These are phyloP conservation scores for Dendrobium officinale DNA, from an alignment of 106 monocot species.

Conservation along the genomic window DNA sequence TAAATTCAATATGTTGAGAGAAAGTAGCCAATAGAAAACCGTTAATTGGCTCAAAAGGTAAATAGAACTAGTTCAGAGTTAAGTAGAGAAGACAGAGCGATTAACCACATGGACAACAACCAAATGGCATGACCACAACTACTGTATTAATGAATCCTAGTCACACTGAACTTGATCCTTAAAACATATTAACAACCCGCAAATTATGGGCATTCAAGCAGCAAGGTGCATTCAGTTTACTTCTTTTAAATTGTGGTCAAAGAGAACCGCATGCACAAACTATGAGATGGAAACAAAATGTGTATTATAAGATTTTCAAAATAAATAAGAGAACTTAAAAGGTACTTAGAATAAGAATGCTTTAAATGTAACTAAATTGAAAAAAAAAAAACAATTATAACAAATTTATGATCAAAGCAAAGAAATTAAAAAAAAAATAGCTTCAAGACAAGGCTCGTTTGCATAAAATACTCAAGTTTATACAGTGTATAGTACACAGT, in stretches of 20 bases:
- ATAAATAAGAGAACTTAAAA: background rate
- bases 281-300: background rate
- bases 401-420: background rate
- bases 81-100: too few relatives aligned
- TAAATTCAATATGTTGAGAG: too few relatives aligned
- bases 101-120: too few relatives aligned
- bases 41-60: too few relatives aligned
- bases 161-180: background rate
- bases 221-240: too few relatives aligned
- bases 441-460: background rate
- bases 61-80: too few relatives aligned
- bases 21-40: too few relatives aligned
- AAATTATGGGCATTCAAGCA: too few relatives aligned
- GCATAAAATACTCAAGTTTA: background rate
- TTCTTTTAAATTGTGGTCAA: background rate
- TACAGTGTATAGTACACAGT: background rate
- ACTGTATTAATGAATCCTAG: too few relatives aligned
- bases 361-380: background rate
- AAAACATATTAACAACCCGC: too few relatives aligned
- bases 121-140: too few relatives aligned
- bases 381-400: background rate
- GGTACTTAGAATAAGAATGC: background rate
- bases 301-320: background rate
- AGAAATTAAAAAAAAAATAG: background rate
- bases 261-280: background rate